Conservation (phyloP, 2,329 filamentous ascomycete genomes). For the Harringtonia lauricola region DNA sequence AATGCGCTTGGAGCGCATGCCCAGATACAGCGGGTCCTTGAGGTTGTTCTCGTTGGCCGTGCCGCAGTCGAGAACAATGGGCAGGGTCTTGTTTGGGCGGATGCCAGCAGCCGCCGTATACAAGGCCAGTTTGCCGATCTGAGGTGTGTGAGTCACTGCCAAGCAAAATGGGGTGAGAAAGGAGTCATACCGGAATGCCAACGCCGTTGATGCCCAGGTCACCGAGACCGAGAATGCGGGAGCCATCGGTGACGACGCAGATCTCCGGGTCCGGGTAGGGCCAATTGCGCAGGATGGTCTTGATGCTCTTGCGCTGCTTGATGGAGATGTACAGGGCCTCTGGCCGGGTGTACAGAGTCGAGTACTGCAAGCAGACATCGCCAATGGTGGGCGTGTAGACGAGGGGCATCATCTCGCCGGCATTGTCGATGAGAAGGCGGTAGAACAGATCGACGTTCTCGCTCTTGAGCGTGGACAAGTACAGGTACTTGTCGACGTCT, state of each 20-base stretch:
- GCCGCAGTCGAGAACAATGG: conserved; percentile 56
- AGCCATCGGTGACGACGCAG: conserved; percentile 92
- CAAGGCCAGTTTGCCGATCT: conserved; percentile 86
- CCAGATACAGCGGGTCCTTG: conserved; percentile 72
- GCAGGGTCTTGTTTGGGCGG: conserved; percentile 72
- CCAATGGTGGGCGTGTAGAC: conserved; percentile 89
- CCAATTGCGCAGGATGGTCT: conserved; percentile 87
- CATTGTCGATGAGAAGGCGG: conserved; percentile 64
- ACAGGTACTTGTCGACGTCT: conserved; percentile 72
- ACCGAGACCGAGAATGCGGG: conserved; percentile 81
- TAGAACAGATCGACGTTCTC: conserved; percentile 76
- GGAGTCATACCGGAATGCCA: conserved; percentile 72
- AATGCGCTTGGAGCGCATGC: conserved; percentile 74
- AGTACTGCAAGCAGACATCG: conserved; percentile 94
- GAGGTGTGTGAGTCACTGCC: neutral
- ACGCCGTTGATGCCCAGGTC: conserved; percentile 96
- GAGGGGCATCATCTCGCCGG: conserved; percentile 68
- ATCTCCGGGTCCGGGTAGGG: conserved; percentile 83
- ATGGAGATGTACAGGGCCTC: conserved; percentile 96
- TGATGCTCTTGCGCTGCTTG: conserved; percentile 83
- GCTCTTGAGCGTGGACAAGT: conserved; percentile 64
- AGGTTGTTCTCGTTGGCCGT: conserved; percentile 57
- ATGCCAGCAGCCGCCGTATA: conserved; percentile 96
- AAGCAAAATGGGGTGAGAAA: neutral
- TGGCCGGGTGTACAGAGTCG: conserved; percentile 86